Percentiles rank a stretch among this genome's conserved stretches.
These are phyloP conservation scores for Penicillium pancosmium DNA, from an alignment of 495 filamentous ascomycete species.

Conservation along the genomic window DNA sequence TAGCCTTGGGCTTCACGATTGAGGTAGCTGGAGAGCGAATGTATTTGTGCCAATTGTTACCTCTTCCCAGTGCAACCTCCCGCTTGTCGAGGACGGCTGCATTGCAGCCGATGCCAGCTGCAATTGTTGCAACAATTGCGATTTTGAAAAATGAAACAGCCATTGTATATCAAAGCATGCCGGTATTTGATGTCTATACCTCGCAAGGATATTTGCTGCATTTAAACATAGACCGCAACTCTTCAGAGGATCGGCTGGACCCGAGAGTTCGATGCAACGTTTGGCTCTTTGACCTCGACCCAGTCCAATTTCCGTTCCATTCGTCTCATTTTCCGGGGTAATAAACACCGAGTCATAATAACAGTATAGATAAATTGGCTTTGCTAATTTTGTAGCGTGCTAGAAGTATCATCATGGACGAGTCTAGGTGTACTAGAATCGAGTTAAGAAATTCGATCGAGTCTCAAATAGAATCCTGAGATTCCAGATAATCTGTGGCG, in stretches of 20 bases:
- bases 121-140: neutral
- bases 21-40: conserved; percentile 13
- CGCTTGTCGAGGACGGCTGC: conserved; percentile 6
- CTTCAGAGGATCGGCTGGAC: conserved; percentile 1
- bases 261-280: conserved; percentile 12
- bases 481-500: too few relatives aligned
- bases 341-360: conserved; percentile 6
- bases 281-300: conserved; percentile 6
- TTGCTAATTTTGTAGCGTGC: neutral
- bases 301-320: neutral
- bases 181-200: neutral
- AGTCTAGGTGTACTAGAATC: too few relatives aligned
- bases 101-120: conserved; percentile 1
- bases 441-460: too few relatives aligned
- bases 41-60: conserved; percentile 13
- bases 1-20: conserved; percentile 12
- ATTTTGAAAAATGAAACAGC: neutral
- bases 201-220: neutral
- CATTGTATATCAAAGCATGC: conserved; percentile 1
- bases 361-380: neutral
- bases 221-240: conserved; percentile 6
- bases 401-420: neutral
- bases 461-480: too few relatives aligned
- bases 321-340: conserved; percentile 5
- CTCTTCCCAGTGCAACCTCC: neutral